phyloP scores from a whole-genome alignment of 176 grass and related monocot species.

The Bromus sterilis region DNA sequence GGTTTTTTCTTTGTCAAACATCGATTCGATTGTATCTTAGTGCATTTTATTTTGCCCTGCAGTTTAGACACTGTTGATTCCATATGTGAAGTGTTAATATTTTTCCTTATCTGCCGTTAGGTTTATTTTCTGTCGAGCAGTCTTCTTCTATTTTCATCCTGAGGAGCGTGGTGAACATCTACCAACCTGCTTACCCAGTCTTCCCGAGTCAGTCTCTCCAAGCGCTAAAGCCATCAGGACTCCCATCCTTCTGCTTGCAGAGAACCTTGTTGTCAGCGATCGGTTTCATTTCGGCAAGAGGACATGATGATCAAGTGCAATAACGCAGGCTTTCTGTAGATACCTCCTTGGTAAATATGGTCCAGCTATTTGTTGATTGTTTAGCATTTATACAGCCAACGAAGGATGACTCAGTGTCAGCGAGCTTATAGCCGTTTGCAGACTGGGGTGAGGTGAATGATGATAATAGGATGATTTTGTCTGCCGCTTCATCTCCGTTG shows the following conservation, averaged over 20 bases:
- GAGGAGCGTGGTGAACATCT: constrained; percentile 35
- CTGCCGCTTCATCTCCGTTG: constrained; percentile 25
- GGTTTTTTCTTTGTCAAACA: neutral
- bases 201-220: constrained; percentile 74
- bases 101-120: constrained; percentile 31
- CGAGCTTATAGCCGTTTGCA: constrained; percentile 6
- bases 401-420: constrained; percentile 5
- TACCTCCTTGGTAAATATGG: constrained; percentile 92
- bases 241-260: constrained; percentile 59
- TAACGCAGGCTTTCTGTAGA: constrained; percentile 68
- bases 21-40: neutral
- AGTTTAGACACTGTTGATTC: neutral
- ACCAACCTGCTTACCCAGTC: constrained; percentile 70
- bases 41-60: neutral
- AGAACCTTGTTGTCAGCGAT: constrained; percentile 64
- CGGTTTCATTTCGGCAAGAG: constrained; percentile 56
- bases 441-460: neutral
- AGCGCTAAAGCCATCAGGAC: constrained; percentile 40
- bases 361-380: constrained; percentile 75
- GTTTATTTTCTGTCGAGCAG: constrained; percentile 98
- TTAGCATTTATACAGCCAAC: constrained; percentile 53
- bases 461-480: constrained; percentile 22
- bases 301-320: constrained; percentile 38
- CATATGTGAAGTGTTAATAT: neutral
- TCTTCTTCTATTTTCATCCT: constrained; percentile 54